phyloP scores from a whole-genome alignment of 2,329 filamentous ascomycete species.

The Geosmithia morbida region DNA sequence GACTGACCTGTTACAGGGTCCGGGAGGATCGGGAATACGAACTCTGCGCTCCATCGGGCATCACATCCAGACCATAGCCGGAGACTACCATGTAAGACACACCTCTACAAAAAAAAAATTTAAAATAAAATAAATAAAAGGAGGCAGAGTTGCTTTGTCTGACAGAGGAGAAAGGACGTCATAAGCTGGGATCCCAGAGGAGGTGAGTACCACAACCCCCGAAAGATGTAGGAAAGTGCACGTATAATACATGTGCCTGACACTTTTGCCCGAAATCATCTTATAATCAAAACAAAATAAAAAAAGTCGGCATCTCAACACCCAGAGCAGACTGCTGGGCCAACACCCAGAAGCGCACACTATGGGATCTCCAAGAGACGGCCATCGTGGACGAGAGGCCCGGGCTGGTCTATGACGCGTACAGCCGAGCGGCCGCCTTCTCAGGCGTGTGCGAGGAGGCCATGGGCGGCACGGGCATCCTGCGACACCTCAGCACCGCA shows the following conservation, averaged over 20 bases:
- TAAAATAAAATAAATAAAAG: too few species aligned
- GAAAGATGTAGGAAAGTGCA: too few species aligned
- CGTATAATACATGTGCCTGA: too few species aligned
- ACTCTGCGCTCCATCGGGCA: constrained; percentile 15
- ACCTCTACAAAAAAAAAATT: not conserved
- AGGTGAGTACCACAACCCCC: too few species aligned
- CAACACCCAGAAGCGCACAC: constrained; percentile 20
- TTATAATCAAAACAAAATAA: too few species aligned
- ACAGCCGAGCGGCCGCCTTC: constrained; percentile 24
- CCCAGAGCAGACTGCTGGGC: constrained; percentile 37
- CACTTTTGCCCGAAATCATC: too few species aligned
- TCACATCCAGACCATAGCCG: constrained; percentile 27
- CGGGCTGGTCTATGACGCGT: constrained; percentile 28
- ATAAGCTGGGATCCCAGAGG: constrained; percentile 37
- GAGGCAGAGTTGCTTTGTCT: not conserved
- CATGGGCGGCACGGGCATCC: constrained; percentile 18
- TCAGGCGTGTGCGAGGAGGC: constrained; percentile 26
- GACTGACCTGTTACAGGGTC: constrained; percentile 17
- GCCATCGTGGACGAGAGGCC: constrained; percentile 30
- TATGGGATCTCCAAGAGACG: constrained; percentile 28
- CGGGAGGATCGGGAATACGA: constrained; percentile 30
- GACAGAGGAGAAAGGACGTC: constrained; percentile 21
- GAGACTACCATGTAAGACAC: constrained; percentile 24
- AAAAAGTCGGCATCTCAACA: constrained; percentile 28
- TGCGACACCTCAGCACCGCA: constrained; percentile 26